Percentiles rank a stretch among this genome's conserved stretches.
Conservation (phyloP, 768 basidiomycete genomes). For the Mycena belliarum region DNA sequence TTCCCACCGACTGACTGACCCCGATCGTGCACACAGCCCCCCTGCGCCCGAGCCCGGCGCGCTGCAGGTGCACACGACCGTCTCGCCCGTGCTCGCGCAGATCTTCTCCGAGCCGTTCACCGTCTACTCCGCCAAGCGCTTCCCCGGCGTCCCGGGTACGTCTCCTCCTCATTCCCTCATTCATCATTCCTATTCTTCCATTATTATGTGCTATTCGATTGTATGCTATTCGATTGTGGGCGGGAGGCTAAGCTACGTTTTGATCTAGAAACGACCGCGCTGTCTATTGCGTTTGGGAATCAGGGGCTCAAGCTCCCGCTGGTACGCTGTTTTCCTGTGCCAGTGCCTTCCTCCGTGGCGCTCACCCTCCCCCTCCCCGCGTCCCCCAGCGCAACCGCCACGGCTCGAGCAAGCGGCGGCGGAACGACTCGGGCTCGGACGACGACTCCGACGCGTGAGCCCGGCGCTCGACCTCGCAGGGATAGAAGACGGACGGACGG, state of each 20-base stretch:
- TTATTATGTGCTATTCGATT: too few relatives aligned
- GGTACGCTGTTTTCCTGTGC: conserved; percentile 48
- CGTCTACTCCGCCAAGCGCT: conserved; percentile 91
- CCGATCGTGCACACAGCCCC: conserved; percentile 54
- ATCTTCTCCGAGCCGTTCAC: conserved; percentile 81
- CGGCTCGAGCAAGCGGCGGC: conserved; percentile 67
- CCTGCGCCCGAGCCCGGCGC: conserved; percentile 76
- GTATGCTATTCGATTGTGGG: too few relatives aligned
- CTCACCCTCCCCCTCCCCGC: conserved; percentile 23
- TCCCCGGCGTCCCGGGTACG: conserved; percentile 89
- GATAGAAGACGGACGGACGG: neutral
- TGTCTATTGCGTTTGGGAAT: conserved; percentile 86
- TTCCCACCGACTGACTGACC: too few relatives aligned
- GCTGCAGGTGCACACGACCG: conserved; percentile 60
- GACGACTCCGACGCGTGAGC: conserved; percentile 62
- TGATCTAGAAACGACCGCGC: conserved; percentile 76
- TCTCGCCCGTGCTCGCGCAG: conserved; percentile 81
- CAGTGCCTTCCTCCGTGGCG: conserved; percentile 2
- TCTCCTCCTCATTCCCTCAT: too few relatives aligned
- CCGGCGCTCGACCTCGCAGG: neutral
- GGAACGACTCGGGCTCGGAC: conserved; percentile 62
- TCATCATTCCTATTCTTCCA: too few relatives aligned
- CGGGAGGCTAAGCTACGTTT: conserved; percentile 4
- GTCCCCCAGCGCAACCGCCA: conserved; percentile 80
- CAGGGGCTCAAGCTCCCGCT: conserved; percentile 89